Percentiles rank a stretch among this genome's conserved stretches.
These are phyloP conservation scores for Nicotiana attenuata DNA, from an alignment of 257 asterid genomes.

Conservation along the genomic window DNA sequence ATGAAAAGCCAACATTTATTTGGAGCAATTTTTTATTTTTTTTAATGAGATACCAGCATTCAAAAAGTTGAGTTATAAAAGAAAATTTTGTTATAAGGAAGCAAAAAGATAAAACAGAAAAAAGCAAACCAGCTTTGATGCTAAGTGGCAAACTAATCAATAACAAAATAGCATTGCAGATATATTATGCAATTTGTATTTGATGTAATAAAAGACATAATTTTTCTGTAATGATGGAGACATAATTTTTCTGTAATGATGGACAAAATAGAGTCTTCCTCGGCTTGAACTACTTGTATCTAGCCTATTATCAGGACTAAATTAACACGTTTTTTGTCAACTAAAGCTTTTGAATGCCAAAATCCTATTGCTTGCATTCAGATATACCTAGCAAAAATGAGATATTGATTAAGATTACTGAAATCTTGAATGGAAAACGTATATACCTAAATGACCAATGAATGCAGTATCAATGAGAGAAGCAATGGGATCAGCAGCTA, in stretches of 20 bases:
- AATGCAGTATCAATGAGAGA: conserved; percentile 84
- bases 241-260: too few relatives aligned
- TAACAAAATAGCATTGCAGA: background rate
- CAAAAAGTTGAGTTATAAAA: background rate
- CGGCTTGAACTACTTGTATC: background rate
- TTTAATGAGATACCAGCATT: background rate
- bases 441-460: conserved; percentile 80
- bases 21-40: background rate
- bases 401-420: background rate
- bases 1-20: background rate
- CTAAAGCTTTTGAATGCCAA: background rate
- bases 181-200: background rate
- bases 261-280: background rate
- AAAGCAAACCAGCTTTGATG: too few relatives aligned
- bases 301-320: background rate
- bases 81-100: background rate
- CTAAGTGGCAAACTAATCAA: background rate
- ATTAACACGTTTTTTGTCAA: background rate
- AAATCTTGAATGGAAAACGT: background rate
- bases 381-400: background rate
- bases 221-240: background rate
- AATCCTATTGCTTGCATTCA: background rate
- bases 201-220: background rate
- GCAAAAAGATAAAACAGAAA: too few relatives aligned
- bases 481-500: conserved; percentile 96